Base-by-base conservation (phyloP, 306 rosid species). In the Ziziphus jujuba region DNA sequence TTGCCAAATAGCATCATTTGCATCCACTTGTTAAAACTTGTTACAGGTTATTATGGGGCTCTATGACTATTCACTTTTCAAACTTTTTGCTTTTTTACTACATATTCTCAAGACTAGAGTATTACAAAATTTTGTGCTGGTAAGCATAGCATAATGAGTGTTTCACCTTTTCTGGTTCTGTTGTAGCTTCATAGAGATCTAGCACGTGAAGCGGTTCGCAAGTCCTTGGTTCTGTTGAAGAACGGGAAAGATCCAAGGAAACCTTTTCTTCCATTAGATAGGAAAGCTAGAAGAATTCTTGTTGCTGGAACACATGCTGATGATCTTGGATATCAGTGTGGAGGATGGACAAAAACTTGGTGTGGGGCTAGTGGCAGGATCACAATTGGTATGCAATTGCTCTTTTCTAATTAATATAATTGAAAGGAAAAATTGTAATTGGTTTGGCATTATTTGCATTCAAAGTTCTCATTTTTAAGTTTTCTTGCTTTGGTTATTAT, bases 311-410 rank as follows among this genome's bases (percentile, higher is more conserved):
- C 85, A 22, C 98, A 92, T 25, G 92, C 89, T 0, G 91, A 89
- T 77, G 71, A 92, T 84, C 86, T 92, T 55, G 98, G 97, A 57
- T 89, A 54, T 77, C 98, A 89, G 62, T 87, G 98, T 57, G 97
- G 98, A 59, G 97, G 98, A 64, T 87, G 98, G 97, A 92, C 97
- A 4, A 72, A 63, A 52, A 75, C 87, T 31, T 86, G 88, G 93
- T 35, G 52, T 68, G 98, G 96, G 52, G 6, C 57, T 15, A 72
- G 84, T 23, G 97, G 98, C 58, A 76, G 77, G 72, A 86, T 83
- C 33, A 87, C 97, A 9, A 34, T 83, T 40, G 97, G 97, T 87
- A 89, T 50, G 80, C 40, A 58, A 38, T 50, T 57, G 31, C 13
- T 58, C 15, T 54, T 24, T 51, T 38, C 56, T 28, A 51, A 34